Conservation (phyloP, 176 grass and related monocot genomes). For the Lolium rigidum region DNA sequence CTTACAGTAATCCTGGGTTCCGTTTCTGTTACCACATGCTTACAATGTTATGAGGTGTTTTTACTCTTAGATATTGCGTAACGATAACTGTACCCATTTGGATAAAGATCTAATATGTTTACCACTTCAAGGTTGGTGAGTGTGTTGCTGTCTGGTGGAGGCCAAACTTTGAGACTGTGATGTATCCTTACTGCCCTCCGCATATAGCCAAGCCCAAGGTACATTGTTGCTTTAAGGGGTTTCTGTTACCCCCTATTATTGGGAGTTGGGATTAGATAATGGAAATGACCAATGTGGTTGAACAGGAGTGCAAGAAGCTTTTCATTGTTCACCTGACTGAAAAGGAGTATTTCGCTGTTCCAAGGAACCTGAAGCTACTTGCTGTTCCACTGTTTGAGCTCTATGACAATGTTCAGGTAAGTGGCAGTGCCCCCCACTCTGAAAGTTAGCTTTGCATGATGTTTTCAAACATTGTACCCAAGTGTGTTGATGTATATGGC, state of each 20-base stretch:
- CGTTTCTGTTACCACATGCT: constrained; percentile 1
- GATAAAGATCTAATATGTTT: too few relatives aligned
- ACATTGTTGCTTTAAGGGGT: too few relatives aligned
- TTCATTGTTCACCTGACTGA: constrained; percentile 95
- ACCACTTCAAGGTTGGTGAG: too few relatives aligned
- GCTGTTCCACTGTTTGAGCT: constrained; percentile 99
- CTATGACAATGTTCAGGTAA: constrained; percentile 98
- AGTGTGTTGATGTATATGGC: not conserved
- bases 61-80: not conserved
- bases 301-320: constrained; percentile 98
- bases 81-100: not conserved
- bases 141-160: too few relatives aligned
- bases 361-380: constrained; percentile 98
- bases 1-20: not conserved
- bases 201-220: too few relatives aligned
- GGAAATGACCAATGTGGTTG: constrained; percentile 22
- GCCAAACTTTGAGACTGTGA: too few relatives aligned
- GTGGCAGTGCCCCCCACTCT: not conserved
- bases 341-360: constrained; percentile 98
- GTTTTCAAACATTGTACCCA: not conserved
- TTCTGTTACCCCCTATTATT: too few relatives aligned
- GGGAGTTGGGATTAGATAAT: too few relatives aligned
- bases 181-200: too few relatives aligned
- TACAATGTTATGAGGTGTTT: not conserved
- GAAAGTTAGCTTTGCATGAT: not conserved